Base-by-base conservation (phyloP, 2,329 filamentous ascomycete species). In the Arthrobotrys megalospora region DNA sequence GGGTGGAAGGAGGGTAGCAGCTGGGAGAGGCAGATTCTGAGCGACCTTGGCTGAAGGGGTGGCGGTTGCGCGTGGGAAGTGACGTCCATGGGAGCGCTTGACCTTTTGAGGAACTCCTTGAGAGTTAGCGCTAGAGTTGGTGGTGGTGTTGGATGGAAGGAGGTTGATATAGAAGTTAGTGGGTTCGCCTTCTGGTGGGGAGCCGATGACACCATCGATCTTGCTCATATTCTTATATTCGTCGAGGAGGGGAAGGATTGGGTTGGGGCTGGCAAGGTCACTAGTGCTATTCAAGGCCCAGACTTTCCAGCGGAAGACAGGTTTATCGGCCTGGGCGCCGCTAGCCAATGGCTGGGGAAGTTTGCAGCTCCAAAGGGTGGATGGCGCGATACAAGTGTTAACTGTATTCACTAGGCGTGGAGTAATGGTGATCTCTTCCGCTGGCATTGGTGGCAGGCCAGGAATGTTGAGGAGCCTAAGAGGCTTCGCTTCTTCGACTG, bases 181-280 rank as follows among this genome's bases (percentile, higher is more conserved):
- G 11, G 67, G 19, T 60, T 78, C 75, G 14, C 75, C 75, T 62
- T 78, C 75, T 7, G 52, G 10, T 38, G 53, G 62, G 34, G 43
- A 48, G 14, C 43, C 34, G n/a, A 62, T 3, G 12, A 78, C 67
- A 8, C 75, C 67, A 32, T 78, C 75, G 19, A 78, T 71, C 43
- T 62, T 78, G 52, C 75, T 78, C 43, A 78, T 67, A 62, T 78
- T 78, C 11, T 69, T 69, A 34, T 78, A 78, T 16, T 78, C 67
- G 8, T 64, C 75, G 10, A 64, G 28, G 19, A 58, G 28, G 5
- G 67, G 62, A 14, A 63, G 63, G 24, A 58, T 24, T 16, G 75
- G 75, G 36, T 38, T 68, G 1, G 75, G 75, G 36, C 53, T 48
- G 45, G 65, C 67, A 12, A 78, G 14, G 21, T 62, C 28, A 11